phyloP scores from a whole-genome alignment of 352 stramenopile species.

The Phytophthora constricta region DNA sequence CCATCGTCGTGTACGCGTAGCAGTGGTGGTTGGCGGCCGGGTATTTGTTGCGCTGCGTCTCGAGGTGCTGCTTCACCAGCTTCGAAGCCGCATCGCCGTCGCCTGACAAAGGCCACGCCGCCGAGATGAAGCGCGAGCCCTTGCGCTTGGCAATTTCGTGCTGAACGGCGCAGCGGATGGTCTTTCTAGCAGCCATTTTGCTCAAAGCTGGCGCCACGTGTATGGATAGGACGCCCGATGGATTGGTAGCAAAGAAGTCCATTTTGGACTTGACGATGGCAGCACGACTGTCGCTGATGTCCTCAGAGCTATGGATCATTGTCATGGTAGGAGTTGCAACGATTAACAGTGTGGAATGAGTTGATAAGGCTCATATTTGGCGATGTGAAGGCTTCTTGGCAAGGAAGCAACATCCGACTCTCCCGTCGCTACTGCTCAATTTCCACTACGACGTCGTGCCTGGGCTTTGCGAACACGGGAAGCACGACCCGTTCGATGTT shows the following conservation, averaged over 20 bases:
- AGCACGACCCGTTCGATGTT: conserved; percentile 91
- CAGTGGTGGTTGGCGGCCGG: conserved; percentile 77
- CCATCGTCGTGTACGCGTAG: conserved; percentile 67
- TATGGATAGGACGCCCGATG: no score
- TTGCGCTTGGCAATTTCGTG: conserved; percentile 85
- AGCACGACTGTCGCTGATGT: no score
- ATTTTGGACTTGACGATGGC: no score
- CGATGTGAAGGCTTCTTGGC: conserved; percentile 91
- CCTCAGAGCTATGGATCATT: no score
- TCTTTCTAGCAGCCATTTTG: conserved; percentile 41
- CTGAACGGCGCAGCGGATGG: conserved; percentile 61
- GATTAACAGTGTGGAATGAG: no score
- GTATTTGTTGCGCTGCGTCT: conserved; percentile 48
- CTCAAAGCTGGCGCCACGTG: not conserved
- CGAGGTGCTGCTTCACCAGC: conserved; percentile 57
- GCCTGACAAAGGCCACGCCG: conserved; percentile 54
- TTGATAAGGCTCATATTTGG: no score
- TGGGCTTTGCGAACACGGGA: conserved; percentile 87
- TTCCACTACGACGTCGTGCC: conserved; percentile 98
- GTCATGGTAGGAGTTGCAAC: no score
- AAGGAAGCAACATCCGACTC: conserved; percentile 77
- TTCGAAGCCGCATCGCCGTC: conserved; percentile 34
- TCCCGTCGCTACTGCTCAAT: conserved; percentile 94
- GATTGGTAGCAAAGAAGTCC: no score
- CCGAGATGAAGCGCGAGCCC: conserved; percentile 81